These are phyloP conservation scores for Ormosia semicastrata DNA, from an alignment of 306 rosid genomes.

Conservation along the genomic window DNA sequence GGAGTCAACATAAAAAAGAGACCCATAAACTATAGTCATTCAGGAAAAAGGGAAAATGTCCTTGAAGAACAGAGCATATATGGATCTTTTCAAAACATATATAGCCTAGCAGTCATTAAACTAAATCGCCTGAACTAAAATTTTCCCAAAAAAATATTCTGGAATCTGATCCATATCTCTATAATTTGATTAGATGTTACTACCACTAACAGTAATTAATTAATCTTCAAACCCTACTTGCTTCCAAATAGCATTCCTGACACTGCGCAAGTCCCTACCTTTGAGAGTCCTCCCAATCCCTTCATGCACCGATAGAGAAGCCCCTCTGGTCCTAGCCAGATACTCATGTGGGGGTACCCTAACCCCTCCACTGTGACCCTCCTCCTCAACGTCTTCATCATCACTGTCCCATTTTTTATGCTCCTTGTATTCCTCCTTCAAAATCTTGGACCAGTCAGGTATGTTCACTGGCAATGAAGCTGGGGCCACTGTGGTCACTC, in stretches of 20 bases:
- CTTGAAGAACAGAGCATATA: not conserved
- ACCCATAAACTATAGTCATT: not conserved
- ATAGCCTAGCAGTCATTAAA: not conserved
- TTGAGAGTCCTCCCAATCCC: slow-evolving; percentile 90
- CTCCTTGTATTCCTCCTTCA: slow-evolving; percentile 56
- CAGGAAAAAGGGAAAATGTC: not conserved
- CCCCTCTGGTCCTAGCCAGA: slow-evolving; percentile 78
- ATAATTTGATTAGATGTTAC: not conserved
- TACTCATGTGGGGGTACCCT: slow-evolving; percentile 87
- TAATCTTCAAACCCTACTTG: slow-evolving; percentile 81
- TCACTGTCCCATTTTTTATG: slow-evolving; percentile 29
- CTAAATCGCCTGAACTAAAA: slow-evolving; percentile 16
- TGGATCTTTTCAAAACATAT: not conserved
- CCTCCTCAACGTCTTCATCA: slow-evolving; percentile 16
- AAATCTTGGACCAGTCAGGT: slow-evolving; percentile 86
- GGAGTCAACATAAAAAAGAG: not conserved
- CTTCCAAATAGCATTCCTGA: slow-evolving; percentile 94
- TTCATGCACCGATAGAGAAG: slow-evolving; percentile 84
- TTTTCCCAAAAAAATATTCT: not conserved
- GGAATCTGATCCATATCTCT: slow-evolving; percentile 2
- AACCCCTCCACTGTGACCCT: not conserved
- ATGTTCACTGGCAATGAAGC: slow-evolving; percentile 73
- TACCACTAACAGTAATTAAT: not conserved
- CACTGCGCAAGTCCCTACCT: slow-evolving; percentile 79
- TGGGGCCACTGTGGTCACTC: not conserved